Evolutionary conservation across 352 stramenopile species (phyloP).

Genomic region (Phytopythium cucurbitacearum): DNA sequence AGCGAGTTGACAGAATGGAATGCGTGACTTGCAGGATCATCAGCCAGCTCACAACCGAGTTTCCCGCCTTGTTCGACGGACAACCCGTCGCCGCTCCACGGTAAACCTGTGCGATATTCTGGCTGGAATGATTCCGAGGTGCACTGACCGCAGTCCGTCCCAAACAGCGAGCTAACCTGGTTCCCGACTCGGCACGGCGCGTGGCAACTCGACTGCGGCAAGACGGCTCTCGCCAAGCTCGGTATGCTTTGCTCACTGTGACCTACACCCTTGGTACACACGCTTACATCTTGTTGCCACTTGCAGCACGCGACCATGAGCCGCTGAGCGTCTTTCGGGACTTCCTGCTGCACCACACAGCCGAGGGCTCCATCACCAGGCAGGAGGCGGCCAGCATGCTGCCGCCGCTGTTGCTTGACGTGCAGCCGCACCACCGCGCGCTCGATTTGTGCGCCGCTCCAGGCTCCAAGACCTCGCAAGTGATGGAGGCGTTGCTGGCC

Average conservation of each 20-base stretch:
- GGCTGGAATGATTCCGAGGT: too few species aligned
- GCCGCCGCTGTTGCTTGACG: constrained; percentile 94
- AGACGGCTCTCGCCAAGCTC: constrained; percentile 52
- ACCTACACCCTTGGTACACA: not conserved
- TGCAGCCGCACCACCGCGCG: constrained; percentile 78
- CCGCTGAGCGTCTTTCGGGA: constrained; percentile 86
- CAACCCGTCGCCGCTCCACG: constrained; percentile 29
- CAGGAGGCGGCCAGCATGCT: constrained; percentile 99
- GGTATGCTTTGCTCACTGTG: constrained; percentile 12
- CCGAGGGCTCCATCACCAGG: constrained; percentile 90
- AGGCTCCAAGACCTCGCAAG: constrained; percentile 97
- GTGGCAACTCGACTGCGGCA: constrained; percentile 75
- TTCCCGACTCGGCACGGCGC: constrained; percentile 51
- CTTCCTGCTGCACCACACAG: constrained; percentile 91
- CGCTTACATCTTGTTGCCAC: not conserved
- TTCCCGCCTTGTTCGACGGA: constrained; percentile 38
- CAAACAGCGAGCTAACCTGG: constrained; percentile 46
- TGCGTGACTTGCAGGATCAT: constrained; percentile 27
- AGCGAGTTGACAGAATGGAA: not conserved
- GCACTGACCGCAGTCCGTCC: not conserved
- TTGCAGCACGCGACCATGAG: constrained; percentile 42
- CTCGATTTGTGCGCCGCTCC: constrained; percentile 90
- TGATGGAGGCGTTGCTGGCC: constrained; percentile 84
- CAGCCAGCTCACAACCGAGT: constrained; percentile 36
- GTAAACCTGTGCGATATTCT: constrained; percentile 7